These are phyloP conservation scores for Mycena capillaripes DNA, from an alignment of 768 basidiomycete species.

Conservation along the genomic window DNA sequence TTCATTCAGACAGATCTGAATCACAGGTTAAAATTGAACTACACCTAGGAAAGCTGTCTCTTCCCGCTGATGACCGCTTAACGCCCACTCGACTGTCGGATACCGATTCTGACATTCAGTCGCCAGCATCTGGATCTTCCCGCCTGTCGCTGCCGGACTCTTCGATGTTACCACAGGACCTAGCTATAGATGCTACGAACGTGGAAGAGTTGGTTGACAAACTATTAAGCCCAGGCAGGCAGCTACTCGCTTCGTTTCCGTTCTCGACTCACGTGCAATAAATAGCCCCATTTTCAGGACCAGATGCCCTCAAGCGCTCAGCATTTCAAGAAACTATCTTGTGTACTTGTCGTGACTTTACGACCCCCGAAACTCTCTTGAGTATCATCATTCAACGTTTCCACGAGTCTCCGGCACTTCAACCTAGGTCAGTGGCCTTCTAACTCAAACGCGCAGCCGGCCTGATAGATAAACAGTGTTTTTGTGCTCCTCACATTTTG, in stretches of 20 bases:
- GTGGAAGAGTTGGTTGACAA: constrained; percentile 59
- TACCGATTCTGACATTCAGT: constrained; percentile 35
- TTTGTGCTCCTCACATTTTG: constrained; percentile 54
- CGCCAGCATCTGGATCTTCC: constrained; percentile 31
- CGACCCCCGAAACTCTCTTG: constrained; percentile 57
- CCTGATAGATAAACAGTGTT: constrained; percentile 42
- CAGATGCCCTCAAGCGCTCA: constrained; percentile 49
- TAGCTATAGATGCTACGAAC: constrained; percentile 52
- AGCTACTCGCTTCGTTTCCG: background rate
- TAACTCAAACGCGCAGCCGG: background rate
- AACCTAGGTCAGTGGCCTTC: constrained; percentile 51
- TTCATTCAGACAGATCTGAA: constrained; percentile 6
- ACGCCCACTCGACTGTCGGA: constrained; percentile 20
- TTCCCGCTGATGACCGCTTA: constrained; percentile 8
- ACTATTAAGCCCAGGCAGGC: constrained; percentile 52
- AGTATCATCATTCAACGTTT: constrained; percentile 54
- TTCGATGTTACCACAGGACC: constrained; percentile 44
- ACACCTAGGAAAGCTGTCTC: background rate
- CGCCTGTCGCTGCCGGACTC: constrained; percentile 35
- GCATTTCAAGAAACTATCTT: constrained; percentile 59
- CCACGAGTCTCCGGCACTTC: constrained; percentile 49
- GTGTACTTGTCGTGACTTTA: constrained; percentile 57
- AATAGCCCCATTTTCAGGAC: background rate
- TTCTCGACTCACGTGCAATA: background rate
- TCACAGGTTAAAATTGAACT: background rate